Evolutionary conservation across 1,284 basidiomycete genomes (phyloP).

Genomic region (Naganishia liquefaciens): DNA sequence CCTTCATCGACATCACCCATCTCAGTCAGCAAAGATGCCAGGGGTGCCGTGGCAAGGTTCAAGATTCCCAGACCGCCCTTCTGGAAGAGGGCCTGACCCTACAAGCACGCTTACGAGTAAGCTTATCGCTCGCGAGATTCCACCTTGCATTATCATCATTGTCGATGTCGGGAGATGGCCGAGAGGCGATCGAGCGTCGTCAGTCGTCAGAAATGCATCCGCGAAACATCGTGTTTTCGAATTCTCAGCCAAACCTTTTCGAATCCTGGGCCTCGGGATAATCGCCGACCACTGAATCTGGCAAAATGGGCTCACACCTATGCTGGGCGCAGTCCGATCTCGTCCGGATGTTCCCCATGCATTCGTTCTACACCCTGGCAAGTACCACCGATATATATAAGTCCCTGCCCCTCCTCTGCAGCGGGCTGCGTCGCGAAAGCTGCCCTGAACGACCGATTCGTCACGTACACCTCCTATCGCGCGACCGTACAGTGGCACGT

Average conservation of each 20-base stretch:
- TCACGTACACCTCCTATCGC: slow-evolving; percentile 2
- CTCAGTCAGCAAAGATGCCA: too few species aligned
- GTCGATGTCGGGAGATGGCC: not conserved
- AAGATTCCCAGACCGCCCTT: too few species aligned
- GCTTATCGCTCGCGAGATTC: too few species aligned
- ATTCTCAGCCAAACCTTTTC: slow-evolving; percentile 8
- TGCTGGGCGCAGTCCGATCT: slow-evolving; percentile 22
- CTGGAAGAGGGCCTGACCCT: too few species aligned
- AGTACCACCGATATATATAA: not conserved
- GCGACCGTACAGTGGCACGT: slow-evolving; percentile 7
- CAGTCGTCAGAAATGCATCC: slow-evolving; percentile 10
- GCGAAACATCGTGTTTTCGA: not conserved
- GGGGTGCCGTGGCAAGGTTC: too few species aligned
- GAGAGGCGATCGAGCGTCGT: not conserved
- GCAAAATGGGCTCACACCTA: not conserved
- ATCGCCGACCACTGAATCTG: slow-evolving; percentile 4
- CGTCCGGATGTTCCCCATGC: slow-evolving; percentile 9
- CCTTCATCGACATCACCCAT: too few species aligned
- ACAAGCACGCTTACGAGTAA: too few species aligned
- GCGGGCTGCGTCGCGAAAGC: not conserved
- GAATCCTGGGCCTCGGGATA: slow-evolving; percentile 2
- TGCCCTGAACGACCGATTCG: not conserved
- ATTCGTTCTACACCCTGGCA: not conserved
- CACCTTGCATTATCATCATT: too few species aligned
- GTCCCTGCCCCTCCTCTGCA: not conserved